A percentile compares a stretch with the other conserved stretches of the same genome.
Conservation (phyloP, 2,329 filamentous ascomycete genomes). For the Amauroascus verrucosus region DNA sequence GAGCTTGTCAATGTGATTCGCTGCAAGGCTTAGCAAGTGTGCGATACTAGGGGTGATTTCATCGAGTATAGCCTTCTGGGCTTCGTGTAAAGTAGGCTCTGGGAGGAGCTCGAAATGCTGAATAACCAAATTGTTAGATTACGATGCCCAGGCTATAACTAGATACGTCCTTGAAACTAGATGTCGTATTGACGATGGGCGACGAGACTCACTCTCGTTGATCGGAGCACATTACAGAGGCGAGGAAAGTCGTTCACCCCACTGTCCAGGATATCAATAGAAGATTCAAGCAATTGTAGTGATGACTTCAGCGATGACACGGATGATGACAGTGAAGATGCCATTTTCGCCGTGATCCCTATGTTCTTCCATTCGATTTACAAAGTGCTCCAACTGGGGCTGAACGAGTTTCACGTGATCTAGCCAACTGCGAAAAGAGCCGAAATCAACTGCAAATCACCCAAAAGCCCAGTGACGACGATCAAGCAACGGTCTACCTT, state of each 20-base stretch:
- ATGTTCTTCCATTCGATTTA: background rate
- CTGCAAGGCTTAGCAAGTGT: slow-evolving; percentile 68
- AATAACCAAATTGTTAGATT: background rate
- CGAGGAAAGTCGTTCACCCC: slow-evolving; percentile 56
- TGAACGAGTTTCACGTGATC: too few species aligned
- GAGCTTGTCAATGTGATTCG: slow-evolving; percentile 70
- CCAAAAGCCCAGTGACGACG: slow-evolving; percentile 4
- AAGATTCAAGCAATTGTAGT: slow-evolving; percentile 52
- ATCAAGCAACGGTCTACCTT: slow-evolving; percentile 4
- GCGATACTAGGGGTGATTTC: slow-evolving; percentile 83
- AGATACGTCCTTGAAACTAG: background rate
- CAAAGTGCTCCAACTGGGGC: too few species aligned
- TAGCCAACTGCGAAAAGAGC: slow-evolving; percentile 12
- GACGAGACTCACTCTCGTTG: slow-evolving; percentile 43
- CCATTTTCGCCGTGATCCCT: slow-evolving; percentile 23
- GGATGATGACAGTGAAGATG: slow-evolving; percentile 46
- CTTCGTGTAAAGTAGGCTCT: slow-evolving; percentile 67
- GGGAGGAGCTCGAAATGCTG: slow-evolving; percentile 91
- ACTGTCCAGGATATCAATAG: slow-evolving; percentile 51
- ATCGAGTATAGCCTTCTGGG: slow-evolving; percentile 72
- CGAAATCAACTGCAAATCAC: slow-evolving; percentile 11
- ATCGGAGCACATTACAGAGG: slow-evolving; percentile 52
- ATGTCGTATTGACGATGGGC: background rate
- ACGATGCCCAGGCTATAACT: background rate
- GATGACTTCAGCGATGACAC: slow-evolving; percentile 52